These are phyloP conservation scores for Leccinum fibrillosum DNA, from an alignment of 768 basidiomycete genomes.

Conservation along the genomic window DNA sequence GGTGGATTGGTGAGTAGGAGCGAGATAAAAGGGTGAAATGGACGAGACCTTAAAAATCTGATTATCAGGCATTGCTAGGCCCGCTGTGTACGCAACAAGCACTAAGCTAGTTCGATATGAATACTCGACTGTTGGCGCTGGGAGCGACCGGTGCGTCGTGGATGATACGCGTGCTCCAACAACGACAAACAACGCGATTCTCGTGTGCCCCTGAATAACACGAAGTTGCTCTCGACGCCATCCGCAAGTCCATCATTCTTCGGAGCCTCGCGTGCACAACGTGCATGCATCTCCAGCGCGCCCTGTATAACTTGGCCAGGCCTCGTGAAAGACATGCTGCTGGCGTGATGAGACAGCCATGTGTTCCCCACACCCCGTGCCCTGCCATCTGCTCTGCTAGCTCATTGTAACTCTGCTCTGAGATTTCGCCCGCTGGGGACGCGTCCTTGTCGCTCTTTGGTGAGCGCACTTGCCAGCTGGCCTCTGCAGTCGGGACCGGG, in stretches of 20 bases:
- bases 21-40: neutral
- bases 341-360: conserved; percentile 2
- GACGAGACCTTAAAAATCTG: conserved; percentile 83
- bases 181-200: conserved; percentile 39
- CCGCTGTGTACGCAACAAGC: conserved; percentile 10
- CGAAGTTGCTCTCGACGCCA: neutral
- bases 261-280: conserved; percentile 4
- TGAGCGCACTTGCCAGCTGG: neutral
- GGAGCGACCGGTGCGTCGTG: conserved; percentile 12
- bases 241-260: neutral
- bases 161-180: conserved; percentile 37
- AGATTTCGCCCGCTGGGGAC: neutral
- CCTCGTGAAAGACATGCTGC: conserved; percentile 24
- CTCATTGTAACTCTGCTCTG: neutral
- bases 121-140: conserved; percentile 11
- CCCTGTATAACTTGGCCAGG: neutral
- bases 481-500: neutral
- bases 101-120: conserved; percentile 1
- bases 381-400: conserved; percentile 7
- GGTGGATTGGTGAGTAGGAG: conserved; percentile 5
- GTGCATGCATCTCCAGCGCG: neutral
- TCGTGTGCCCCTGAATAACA: conserved; percentile 13
- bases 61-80: conserved; percentile 64
- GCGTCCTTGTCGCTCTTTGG: conserved; percentile 1
- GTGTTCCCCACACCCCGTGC: conserved; percentile 14